Conservation (phyloP, 306 rosid genomes). For the Purshia tridentata region DNA sequence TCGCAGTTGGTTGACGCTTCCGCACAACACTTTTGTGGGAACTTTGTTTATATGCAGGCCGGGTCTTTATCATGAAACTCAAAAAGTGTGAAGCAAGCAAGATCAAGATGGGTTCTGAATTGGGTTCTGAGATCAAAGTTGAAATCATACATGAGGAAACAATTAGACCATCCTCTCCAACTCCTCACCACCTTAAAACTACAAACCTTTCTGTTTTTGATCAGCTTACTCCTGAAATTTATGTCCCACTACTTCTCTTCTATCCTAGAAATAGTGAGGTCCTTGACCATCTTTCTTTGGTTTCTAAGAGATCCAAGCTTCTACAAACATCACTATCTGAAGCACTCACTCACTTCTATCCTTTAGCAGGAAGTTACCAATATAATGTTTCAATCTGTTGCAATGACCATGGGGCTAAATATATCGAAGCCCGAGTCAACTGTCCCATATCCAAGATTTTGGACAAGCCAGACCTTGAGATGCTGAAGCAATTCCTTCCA, state of each 20-base stretch:
- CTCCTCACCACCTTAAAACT: constrained; percentile 19
- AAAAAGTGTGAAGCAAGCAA: too few relatives aligned
- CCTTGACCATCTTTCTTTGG: not conserved
- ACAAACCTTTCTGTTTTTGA: constrained; percentile 23
- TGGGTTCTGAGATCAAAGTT: not conserved
- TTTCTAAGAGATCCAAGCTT: not conserved
- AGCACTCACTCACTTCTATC: constrained; percentile 22
- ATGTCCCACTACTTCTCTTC: not conserved
- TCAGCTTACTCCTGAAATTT: constrained; percentile 6
- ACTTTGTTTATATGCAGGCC: too few relatives aligned
- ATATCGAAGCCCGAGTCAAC: constrained; percentile 12
- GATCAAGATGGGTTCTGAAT: not conserved
- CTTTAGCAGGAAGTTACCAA: constrained; percentile 18
- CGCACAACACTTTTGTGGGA: too few relatives aligned
- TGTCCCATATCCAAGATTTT: constrained; percentile 4
- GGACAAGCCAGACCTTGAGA: not conserved
- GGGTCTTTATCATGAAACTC: too few relatives aligned
- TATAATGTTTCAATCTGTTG: constrained; percentile 1
- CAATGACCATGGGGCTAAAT: constrained; percentile 21
- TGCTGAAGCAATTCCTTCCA: constrained; percentile 15
- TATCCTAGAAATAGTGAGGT: not conserved
- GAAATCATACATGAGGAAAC: constrained; percentile 11
- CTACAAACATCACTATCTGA: constrained; percentile 1
- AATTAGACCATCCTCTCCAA: constrained; percentile 34
- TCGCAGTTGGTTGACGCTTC: too few relatives aligned